Conservation (phyloP, 495 filamentous ascomycete species). For the Penicillium herquei region DNA sequence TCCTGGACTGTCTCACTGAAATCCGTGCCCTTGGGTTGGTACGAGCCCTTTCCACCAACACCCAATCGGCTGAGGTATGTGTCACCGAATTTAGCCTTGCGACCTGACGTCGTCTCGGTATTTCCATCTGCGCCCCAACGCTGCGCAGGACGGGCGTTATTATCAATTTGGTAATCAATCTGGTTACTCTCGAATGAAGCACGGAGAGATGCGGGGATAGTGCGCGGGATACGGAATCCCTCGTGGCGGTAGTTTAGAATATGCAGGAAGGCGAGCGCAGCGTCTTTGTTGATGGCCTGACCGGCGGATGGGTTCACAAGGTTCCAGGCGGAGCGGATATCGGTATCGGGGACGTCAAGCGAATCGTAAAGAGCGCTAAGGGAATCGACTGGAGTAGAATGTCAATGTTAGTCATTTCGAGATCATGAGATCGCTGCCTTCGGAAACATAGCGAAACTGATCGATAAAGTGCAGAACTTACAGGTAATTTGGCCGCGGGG, state of each 20-base stretch:
- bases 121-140: conserved; percentile 68
- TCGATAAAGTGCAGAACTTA: conserved; percentile 34
- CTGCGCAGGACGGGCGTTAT: conserved; percentile 59
- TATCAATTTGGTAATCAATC: conserved; percentile 92
- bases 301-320: conserved; percentile 85
- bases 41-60: conserved; percentile 70
- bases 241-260: conserved; percentile 94
- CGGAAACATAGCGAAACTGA: too few species aligned
- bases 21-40: conserved; percentile 76
- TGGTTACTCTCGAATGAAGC: conserved; percentile 88
- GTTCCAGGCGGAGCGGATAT: conserved; percentile 93
- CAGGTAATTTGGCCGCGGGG: conserved; percentile 81
- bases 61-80: conserved; percentile 91
- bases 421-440: not conserved
- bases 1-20: conserved; percentile 76
- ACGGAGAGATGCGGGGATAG: conserved; percentile 88
- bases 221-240: conserved; percentile 88
- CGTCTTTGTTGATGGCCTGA: conserved; percentile 86
- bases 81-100: conserved; percentile 95
- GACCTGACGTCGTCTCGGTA: conserved; percentile 73
- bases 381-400: conserved; percentile 59
- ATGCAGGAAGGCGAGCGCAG: conserved; percentile 89
- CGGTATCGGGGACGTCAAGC: conserved; percentile 93
- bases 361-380: conserved; percentile 83
- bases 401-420: not conserved